These are phyloP conservation scores for Aspergillus texensis DNA, from an alignment of 2,329 filamentous ascomycete genomes.

Conservation along the genomic window DNA sequence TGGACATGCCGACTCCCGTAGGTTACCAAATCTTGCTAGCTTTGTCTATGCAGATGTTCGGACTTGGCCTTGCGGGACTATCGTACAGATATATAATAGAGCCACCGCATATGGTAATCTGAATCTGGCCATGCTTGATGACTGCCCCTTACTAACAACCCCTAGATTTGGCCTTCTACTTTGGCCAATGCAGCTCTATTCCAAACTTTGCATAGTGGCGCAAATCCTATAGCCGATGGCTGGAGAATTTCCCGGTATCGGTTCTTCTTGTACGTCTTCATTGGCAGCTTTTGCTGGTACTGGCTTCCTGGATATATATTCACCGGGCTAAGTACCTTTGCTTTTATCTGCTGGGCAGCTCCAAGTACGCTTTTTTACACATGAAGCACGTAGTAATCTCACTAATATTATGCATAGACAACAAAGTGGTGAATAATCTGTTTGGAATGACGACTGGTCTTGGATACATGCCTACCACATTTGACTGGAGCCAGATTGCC, in stretches of 20 bases:
- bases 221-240: slow-evolving; percentile 41
- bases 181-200: slow-evolving; percentile 40
- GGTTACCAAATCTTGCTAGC: slow-evolving; percentile 42
- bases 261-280: slow-evolving; percentile 25
- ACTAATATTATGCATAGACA: slow-evolving; percentile 35
- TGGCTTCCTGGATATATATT: slow-evolving; percentile 36
- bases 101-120: slow-evolving; percentile 35
- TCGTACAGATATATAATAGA: slow-evolving; percentile 39
- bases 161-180: slow-evolving; percentile 38
- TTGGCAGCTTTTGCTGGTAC: slow-evolving; percentile 27
- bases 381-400: slow-evolving; percentile 21
- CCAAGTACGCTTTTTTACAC: slow-evolving; percentile 35
- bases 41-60: slow-evolving; percentile 42
- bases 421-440: slow-evolving; percentile 44
- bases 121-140: neutral
- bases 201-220: slow-evolving; percentile 36
- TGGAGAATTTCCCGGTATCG: slow-evolving; percentile 32
- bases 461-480: slow-evolving; percentile 55
- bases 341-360: slow-evolving; percentile 48
- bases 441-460: slow-evolving; percentile 40
- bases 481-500: slow-evolving; percentile 52
- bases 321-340: slow-evolving; percentile 33
- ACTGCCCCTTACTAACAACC: neutral
- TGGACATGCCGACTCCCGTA: slow-evolving; percentile 39
- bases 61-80: slow-evolving; percentile 43